These are phyloP conservation scores for Nematocida sp. DNA, from an alignment of 371 early-diverging fungal species.

Conservation along the genomic window DNA sequence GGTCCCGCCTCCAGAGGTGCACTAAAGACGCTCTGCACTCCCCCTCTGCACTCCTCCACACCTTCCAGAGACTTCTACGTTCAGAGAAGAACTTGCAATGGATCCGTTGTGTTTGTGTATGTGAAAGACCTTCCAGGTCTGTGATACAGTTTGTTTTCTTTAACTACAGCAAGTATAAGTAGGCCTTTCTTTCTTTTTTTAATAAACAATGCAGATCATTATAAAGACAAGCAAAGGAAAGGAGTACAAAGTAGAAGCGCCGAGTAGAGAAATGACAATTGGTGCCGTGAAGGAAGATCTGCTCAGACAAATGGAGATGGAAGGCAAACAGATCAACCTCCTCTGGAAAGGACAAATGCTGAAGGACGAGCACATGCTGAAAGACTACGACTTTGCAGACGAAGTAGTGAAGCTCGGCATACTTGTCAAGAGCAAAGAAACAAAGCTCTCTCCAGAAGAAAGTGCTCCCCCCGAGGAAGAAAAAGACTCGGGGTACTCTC, in stretches of 20 bases:
- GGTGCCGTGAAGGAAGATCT: constrained; percentile 9
- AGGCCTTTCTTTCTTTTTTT: constrained; percentile 19
- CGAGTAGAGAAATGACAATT: constrained; percentile 14
- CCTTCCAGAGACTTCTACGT: too few species aligned
- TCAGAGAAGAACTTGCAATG: too few species aligned
- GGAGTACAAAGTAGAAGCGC: constrained; percentile 22
- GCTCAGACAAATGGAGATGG: background rate
- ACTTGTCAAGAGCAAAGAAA: constrained; percentile 9
- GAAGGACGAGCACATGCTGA: constrained; percentile 25
- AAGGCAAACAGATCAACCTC: constrained; percentile 4
- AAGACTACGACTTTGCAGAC: constrained; percentile 15
- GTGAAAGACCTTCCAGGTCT: too few species aligned
- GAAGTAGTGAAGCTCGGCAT: constrained; percentile 14
- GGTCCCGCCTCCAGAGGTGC: too few species aligned
- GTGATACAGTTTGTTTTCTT: too few species aligned
- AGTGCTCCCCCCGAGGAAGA: background rate
- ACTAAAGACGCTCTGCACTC: too few species aligned
- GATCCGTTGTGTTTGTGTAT: too few species aligned
- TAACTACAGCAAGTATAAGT: background rate
- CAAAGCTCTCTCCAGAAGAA: background rate
- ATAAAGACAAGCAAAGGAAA: constrained; percentile 50
- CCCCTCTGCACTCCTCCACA: too few species aligned
- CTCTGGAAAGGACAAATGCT: constrained; percentile 25
- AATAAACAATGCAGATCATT: constrained; percentile 38
- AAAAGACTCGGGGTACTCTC: background rate